These are phyloP conservation scores for Trichoderma sp. DNA, from an alignment of 2,329 filamentous ascomycete genomes.

Conservation along the genomic window DNA sequence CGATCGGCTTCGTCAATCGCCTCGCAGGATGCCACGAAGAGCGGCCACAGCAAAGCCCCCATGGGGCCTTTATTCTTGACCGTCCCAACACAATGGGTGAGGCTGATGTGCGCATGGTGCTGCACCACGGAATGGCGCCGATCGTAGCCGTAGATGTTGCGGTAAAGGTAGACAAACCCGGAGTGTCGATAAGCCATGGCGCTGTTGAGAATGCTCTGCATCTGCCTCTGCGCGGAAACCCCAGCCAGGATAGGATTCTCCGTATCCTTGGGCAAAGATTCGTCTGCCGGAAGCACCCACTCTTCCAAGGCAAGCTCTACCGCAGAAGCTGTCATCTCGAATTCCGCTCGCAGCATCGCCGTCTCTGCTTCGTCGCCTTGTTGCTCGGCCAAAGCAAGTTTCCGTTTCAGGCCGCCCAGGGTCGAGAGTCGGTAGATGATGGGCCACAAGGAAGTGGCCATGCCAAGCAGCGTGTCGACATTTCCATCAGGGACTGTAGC, in stretches of 20 bases:
- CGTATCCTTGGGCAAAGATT: slow-evolving; percentile 31
- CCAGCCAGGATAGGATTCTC: slow-evolving; percentile 35
- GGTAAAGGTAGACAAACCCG: slow-evolving; percentile 60
- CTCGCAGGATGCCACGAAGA: slow-evolving; percentile 66
- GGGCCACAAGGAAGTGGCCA: slow-evolving; percentile 65
- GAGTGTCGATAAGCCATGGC: slow-evolving; percentile 63
- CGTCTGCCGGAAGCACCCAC: slow-evolving; percentile 57
- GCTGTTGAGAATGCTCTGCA: slow-evolving; percentile 60
- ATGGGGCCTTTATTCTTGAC: slow-evolving; percentile 61
- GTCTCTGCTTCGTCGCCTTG: slow-evolving; percentile 49
- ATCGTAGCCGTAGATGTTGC: slow-evolving; percentile 53
- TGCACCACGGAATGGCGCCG: slow-evolving; percentile 56
- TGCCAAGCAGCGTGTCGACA: slow-evolving; percentile 62
- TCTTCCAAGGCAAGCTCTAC: slow-evolving; percentile 58
- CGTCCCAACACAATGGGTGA: slow-evolving; percentile 58
- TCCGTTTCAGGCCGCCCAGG: slow-evolving; percentile 55
- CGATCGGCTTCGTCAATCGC: slow-evolving; percentile 54
- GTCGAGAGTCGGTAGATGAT: slow-evolving; percentile 63
- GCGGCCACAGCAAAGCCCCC: slow-evolving; percentile 65
- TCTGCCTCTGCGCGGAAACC: slow-evolving; percentile 33
- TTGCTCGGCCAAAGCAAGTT: slow-evolving; percentile 51
- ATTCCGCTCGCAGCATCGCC: slow-evolving; percentile 53
- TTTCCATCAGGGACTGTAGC: slow-evolving; percentile 53
- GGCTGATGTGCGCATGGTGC: slow-evolving; percentile 52
- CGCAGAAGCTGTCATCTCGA: slow-evolving; percentile 54